Base-by-base conservation (phyloP, 2,329 filamentous ascomycete genomes). In the Fusarium fujikuroi region DNA sequence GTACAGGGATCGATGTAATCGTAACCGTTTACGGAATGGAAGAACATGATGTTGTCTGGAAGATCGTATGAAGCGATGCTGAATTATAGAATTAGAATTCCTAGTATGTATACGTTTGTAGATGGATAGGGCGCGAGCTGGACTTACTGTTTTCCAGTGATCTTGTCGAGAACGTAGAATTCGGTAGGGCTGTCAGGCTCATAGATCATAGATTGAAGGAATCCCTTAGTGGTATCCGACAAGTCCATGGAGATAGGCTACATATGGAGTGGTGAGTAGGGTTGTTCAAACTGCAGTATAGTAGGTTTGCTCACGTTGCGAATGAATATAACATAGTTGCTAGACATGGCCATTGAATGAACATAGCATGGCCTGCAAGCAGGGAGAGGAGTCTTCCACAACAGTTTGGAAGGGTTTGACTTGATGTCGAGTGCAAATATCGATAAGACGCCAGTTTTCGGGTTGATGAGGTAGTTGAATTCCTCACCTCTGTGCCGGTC, bases 51-150 rank as follows among this genome's bases (percentile, higher is more conserved):
- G 32, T 32, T 32, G 14, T 32, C 32, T 32, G 32, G 32, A 32
- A 32, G 21, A n/a, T 0, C n/a, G 7, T 40, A 40, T 12, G 39
- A 40, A 40, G 39, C 39, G 12, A 40, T 23, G 9, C 40, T 42
- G 1, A 1, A 42, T 1, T 12, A 16, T 5, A n/a, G 21, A 23
- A 14, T n/a, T 4, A n/a, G 40, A 23, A 23, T 2, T 10, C 14
- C 1, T n/a, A n/a, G 4, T 9, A 9, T 7, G 1, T 21, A 14
- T 2, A 2, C 7, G 1, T 39, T 11, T 9, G 19, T 14, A n/a
- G 39, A 32, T 14, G 32, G 12, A 32, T 32, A 32, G 32, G 32
- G 12, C 6, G 32, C 32, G 32, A 14, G 39, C 11, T 9, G 21
- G 5, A 14, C 39, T 21, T 40, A 40, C 39, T 40, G 39, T 7